Conservation (phyloP, 495 filamentous ascomycete genomes). For the Penicillium cinerascens region DNA sequence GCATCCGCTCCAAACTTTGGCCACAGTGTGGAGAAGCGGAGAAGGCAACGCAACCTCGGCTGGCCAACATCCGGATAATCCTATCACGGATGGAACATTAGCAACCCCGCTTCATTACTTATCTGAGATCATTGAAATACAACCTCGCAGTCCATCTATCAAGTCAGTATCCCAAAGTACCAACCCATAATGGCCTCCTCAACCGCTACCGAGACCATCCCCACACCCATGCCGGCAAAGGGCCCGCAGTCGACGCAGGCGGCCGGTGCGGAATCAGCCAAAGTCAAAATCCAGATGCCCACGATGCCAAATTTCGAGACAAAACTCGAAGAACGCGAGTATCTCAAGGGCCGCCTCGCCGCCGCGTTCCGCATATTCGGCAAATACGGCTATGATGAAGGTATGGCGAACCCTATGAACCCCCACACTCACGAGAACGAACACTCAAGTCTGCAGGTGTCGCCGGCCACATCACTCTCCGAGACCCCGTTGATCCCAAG, state of each 20-base stretch:
- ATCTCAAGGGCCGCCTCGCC: constrained; percentile 62
- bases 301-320: constrained; percentile 55
- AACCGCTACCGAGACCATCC: constrained; percentile 26
- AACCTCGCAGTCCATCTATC: neutral
- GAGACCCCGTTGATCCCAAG: constrained; percentile 64
- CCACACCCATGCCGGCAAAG: constrained; percentile 17
- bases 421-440: too few species aligned
- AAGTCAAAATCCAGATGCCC: constrained; percentile 48
- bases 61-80: neutral
- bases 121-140: neutral
- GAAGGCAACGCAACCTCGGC: neutral
- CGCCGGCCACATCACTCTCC: constrained; percentile 59
- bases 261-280: constrained; percentile 26
- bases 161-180: neutral
- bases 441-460: constrained; percentile 31
- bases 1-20: neutral
- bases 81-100: constrained; percentile 1
- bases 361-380: constrained; percentile 69
- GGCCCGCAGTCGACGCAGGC: constrained; percentile 27
- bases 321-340: constrained; percentile 59
- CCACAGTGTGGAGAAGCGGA: neutral
- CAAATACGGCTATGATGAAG: constrained; percentile 64
- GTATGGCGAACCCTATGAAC: constrained; percentile 14
- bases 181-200: constrained; percentile 28
- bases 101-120: neutral